Evolutionary conservation across 257 asterid genomes (phyloP).

Genomic region (Osmanthus fragrans): DNA sequence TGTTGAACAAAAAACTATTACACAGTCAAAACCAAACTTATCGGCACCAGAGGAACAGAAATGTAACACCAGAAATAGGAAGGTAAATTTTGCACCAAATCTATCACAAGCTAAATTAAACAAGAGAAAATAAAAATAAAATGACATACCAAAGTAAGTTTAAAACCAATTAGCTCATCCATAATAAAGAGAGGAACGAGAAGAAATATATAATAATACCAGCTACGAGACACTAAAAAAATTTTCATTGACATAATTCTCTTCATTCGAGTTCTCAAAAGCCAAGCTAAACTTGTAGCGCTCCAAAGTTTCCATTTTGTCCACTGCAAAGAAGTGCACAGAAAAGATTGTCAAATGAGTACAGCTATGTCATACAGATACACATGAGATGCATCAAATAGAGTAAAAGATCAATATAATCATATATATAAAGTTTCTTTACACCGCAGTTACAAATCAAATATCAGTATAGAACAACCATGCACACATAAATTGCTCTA

Average conservation of each 20-base stretch:
- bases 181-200: slow-evolving; percentile 11
- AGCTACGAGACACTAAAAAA: slow-evolving; percentile 94
- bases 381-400: background rate
- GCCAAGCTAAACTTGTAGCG: slow-evolving; percentile 93
- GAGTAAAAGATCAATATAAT: background rate
- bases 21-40: background rate
- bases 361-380: background rate
- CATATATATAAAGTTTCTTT: background rate
- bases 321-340: slow-evolving; percentile 65
- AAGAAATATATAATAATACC: slow-evolving; percentile 47
- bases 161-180: slow-evolving; percentile 16
- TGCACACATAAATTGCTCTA: background rate
- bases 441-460: background rate
- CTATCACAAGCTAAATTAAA: background rate
- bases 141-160: background rate
- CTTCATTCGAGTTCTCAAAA: slow-evolving; percentile 95
- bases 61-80: background rate
- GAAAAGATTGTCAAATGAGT: background rate
- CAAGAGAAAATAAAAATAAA: background rate
- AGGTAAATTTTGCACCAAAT: background rate
- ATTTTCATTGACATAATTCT: slow-evolving; percentile 97
- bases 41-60: background rate
- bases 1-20: background rate
- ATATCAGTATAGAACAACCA: background rate
- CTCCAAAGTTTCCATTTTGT: slow-evolving; percentile 77